A percentile compares a stretch with the other conserved stretches of the same genome.
Conservation (phyloP, 805 yeast species). For the Starmerella davenportii region DNA sequence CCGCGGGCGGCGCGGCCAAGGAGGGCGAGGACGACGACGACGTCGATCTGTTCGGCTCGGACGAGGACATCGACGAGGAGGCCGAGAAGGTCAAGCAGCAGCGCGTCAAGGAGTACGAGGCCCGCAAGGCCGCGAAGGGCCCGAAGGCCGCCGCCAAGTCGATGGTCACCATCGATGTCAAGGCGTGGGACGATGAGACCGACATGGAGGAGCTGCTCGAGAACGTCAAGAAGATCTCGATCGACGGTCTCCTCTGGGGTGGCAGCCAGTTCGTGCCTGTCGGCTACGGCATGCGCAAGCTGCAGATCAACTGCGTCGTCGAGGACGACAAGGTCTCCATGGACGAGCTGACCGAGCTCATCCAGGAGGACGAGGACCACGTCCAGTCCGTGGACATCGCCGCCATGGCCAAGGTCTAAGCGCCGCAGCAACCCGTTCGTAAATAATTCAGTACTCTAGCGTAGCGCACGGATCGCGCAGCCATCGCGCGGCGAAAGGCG, state of each 20-base stretch:
- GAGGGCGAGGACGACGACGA: conserved; percentile 75
- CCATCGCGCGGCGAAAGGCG: too few species aligned
- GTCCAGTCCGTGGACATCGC: conserved; percentile 98
- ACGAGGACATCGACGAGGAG: conserved; percentile 87
- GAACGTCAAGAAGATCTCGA: conserved; percentile 65
- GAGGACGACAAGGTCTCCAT: conserved; percentile 93
- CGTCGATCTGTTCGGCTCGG: conserved; percentile 90
- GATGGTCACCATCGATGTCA: conserved; percentile 86
- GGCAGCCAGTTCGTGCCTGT: conserved; percentile 89
- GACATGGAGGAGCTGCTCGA: conserved; percentile 76
- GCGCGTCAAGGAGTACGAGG: conserved; percentile 95
- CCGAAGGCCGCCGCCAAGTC: conserved; percentile 99
- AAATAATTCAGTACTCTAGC: too few species aligned
- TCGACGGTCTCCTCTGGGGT: conserved; percentile 98
- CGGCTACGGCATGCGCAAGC: conserved; percentile 98
- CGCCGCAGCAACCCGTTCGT: too few species aligned
- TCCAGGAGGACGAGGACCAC: conserved; percentile 93
- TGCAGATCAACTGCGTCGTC: conserved; percentile 94
- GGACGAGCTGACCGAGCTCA: conserved; percentile 59
- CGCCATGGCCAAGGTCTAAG: conserved; percentile 94
- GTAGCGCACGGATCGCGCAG: too few species aligned
- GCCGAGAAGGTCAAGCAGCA: conserved; percentile 95
- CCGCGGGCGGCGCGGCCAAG: conserved; percentile 41
- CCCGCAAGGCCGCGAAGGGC: conserved; percentile 92
- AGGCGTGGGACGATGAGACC: conserved; percentile 99